These are phyloP conservation scores for Fusarium sp. DNA, from an alignment of 2,329 filamentous ascomycete species.

Conservation along the genomic window DNA sequence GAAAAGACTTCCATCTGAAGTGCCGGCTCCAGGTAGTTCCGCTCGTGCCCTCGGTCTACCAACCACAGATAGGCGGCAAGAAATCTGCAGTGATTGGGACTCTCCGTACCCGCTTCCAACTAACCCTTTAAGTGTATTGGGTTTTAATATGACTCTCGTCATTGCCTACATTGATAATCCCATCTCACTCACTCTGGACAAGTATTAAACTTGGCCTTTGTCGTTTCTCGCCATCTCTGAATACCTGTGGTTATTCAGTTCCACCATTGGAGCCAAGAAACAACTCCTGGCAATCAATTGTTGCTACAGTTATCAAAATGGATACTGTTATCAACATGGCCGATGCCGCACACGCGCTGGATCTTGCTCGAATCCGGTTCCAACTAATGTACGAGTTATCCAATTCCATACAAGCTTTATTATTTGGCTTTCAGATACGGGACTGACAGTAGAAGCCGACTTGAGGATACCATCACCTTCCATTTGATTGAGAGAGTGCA, in stretches of 20 bases:
- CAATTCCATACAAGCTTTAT: background rate
- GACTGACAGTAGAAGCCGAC: slow-evolving; percentile 71
- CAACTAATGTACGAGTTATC: slow-evolving; percentile 80
- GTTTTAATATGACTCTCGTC: slow-evolving; percentile 15
- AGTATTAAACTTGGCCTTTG: background rate
- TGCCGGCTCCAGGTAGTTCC: slow-evolving; percentile 28
- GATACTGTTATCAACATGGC: slow-evolving; percentile 90
- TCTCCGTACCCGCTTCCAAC: slow-evolving; percentile 19
- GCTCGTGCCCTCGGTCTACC: slow-evolving; percentile 13
- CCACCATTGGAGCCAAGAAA: background rate
- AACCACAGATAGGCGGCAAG: background rate
- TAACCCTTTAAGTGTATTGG: slow-evolving; percentile 15
- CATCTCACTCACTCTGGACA: background rate
- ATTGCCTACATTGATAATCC: slow-evolving; percentile 3
- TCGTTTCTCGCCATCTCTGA: background rate
- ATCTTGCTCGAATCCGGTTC: slow-evolving; percentile 91
- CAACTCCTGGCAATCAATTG: slow-evolving; percentile 8
- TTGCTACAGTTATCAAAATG: slow-evolving; percentile 65
- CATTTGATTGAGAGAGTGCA: slow-evolving; percentile 98
- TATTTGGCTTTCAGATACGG: background rate
- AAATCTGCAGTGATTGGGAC: slow-evolving; percentile 5
- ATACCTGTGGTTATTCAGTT: background rate
- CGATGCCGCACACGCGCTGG: slow-evolving; percentile 85
- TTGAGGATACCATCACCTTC: slow-evolving; percentile 98
- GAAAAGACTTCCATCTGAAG: slow-evolving; percentile 24